A percentile compares a stretch with the other conserved stretches of the same genome.
phyloP scores from a whole-genome alignment of 805 yeast species.

The Candida germanica region DNA sequence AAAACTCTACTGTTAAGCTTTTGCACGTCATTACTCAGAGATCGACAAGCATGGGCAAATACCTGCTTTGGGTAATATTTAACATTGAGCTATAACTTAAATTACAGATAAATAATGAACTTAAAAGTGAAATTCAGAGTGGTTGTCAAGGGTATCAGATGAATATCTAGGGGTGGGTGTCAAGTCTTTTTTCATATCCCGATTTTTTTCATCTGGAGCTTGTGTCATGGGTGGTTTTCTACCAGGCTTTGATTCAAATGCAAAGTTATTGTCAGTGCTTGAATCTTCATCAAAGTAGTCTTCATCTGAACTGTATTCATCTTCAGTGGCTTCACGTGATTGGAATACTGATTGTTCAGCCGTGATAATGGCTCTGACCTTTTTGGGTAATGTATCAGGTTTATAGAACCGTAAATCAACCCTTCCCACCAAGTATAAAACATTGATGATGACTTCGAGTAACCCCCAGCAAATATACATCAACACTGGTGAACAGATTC shows the following conservation, averaged over 20 bases:
- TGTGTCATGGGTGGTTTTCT: not conserved
- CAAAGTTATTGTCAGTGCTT: not conserved
- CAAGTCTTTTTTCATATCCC: not conserved
- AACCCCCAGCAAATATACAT: slow-evolving; percentile 70
- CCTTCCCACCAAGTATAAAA: slow-evolving; percentile 56
- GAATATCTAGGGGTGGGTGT: slow-evolving; percentile 8
- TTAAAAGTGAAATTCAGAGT: slow-evolving; percentile 10
- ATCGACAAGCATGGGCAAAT: too few species aligned
- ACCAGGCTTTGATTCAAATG: not conserved
- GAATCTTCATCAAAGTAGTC: not conserved
- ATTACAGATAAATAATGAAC: not conserved
- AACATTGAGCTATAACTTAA: too few species aligned
- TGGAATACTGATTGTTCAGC: slow-evolving; percentile 31
- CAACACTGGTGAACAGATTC: slow-evolving; percentile 47
- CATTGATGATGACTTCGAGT: slow-evolving; percentile 54
- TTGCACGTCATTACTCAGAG: too few species aligned
- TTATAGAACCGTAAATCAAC: slow-evolving; percentile 76
- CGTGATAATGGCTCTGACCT: slow-evolving; percentile 36
- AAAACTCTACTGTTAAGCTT: too few species aligned
- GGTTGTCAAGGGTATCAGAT: slow-evolving; percentile 4
- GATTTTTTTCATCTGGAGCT: too few species aligned
- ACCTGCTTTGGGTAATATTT: too few species aligned
- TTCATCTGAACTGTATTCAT: slow-evolving; percentile 7
- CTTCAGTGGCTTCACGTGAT: slow-evolving; percentile 9
- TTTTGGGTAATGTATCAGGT: slow-evolving; percentile 54